These are phyloP conservation scores for Nicotiana tomentosiformis DNA, from an alignment of 257 asterid species.

Conservation along the genomic window DNA sequence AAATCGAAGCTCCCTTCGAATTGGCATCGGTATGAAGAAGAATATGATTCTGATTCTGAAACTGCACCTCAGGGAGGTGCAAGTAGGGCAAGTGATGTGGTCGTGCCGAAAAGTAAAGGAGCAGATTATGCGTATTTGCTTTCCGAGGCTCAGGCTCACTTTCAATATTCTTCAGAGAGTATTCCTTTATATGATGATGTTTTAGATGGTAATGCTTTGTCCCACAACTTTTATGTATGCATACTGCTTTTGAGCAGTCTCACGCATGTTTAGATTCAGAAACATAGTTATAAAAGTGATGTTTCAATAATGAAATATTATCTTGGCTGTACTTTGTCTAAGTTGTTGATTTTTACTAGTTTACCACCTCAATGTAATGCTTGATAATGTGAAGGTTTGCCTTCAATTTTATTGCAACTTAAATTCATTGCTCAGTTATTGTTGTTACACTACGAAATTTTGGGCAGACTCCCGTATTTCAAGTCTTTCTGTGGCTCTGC, in stretches of 20 bases:
- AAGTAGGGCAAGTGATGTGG: conserved; percentile 40
- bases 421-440: not conserved
- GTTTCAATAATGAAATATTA: not conserved
- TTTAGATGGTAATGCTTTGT: conserved; percentile 40
- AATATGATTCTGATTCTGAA: conserved; percentile 35
- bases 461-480: not conserved
- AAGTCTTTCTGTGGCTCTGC: not conserved
- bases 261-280: conserved; percentile 4
- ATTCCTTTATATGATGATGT: conserved; percentile 32
- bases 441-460: not conserved
- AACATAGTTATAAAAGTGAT: not conserved
- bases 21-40: conserved; percentile 75
- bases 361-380: not conserved
- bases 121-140: conserved; percentile 68
- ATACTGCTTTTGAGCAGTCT: not conserved
- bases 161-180: conserved; percentile 36
- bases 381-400: not conserved
- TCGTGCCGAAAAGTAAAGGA: conserved; percentile 72
- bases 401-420: not conserved
- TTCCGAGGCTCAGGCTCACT: conserved; percentile 69
- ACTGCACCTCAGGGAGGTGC: conserved; percentile 23
- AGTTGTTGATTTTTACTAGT: not conserved
- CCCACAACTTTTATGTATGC: not conserved
- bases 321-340: not conserved
- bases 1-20: conserved; percentile 57